A percentile compares a stretch with the other conserved stretches of the same genome.
These are phyloP conservation scores for Ceratobasidium theobromae DNA, from an alignment of 1,284 basidiomycete species.

Conservation along the genomic window DNA sequence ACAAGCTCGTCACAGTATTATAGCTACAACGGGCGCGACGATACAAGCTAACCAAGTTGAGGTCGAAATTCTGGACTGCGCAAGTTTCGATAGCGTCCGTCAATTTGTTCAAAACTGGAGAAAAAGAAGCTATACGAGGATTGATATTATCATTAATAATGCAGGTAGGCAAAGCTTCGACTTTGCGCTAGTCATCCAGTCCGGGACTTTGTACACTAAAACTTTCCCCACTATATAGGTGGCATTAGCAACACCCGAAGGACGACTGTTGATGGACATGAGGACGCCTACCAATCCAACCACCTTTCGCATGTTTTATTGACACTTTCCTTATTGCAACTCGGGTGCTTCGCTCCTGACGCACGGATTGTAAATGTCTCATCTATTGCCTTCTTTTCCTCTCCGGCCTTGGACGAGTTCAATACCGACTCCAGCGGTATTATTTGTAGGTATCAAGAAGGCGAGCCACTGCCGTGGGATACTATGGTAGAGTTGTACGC, in stretches of 20 bases:
- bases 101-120: slow-evolving; percentile 31
- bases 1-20: slow-evolving; percentile 47
- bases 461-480: slow-evolving; percentile 19
- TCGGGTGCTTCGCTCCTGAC: slow-evolving; percentile 21
- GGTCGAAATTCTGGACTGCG: slow-evolving; percentile 32
- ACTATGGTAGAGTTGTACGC: slow-evolving; percentile 29
- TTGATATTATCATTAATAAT: slow-evolving; percentile 35
- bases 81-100: slow-evolving; percentile 31
- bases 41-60: not conserved
- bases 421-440: slow-evolving; percentile 33
- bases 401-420: slow-evolving; percentile 23
- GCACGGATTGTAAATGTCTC: slow-evolving; percentile 34
- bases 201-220: not conserved
- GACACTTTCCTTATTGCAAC: slow-evolving; percentile 30
- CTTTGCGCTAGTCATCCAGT: not conserved
- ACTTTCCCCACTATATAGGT: slow-evolving; percentile 1
- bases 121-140: not conserved
- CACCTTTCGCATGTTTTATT: slow-evolving; percentile 22
- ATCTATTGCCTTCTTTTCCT: slow-evolving; percentile 32
- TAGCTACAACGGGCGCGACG: slow-evolving; percentile 34
- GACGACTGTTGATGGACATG: slow-evolving; percentile 32
- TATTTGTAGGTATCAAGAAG: slow-evolving; percentile 15
- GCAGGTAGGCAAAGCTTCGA: slow-evolving; percentile 28
- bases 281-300: slow-evolving; percentile 29
- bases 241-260: slow-evolving; percentile 23